These are phyloP conservation scores for Kuraishia ogatae DNA, from an alignment of 805 yeast genomes.

Conservation along the genomic window DNA sequence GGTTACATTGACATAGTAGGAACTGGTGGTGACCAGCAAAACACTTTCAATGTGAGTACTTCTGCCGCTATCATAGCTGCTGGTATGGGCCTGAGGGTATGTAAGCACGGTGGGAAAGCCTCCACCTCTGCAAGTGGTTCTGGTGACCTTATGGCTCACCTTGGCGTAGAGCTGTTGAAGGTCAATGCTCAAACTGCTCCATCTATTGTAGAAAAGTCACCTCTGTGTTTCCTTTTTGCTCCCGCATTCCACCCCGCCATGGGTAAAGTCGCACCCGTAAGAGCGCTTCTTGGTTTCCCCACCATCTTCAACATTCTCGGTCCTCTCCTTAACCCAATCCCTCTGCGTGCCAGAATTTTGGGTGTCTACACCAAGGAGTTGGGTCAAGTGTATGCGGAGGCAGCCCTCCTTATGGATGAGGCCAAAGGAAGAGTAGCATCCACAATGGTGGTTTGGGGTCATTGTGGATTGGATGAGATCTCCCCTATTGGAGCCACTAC, in stretches of 20 bases:
- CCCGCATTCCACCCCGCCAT: conserved; percentile 92
- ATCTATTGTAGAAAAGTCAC: conserved; percentile 36
- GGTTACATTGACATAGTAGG: conserved; percentile 89
- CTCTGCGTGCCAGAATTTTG: conserved; percentile 66
- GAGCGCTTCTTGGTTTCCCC: conserved; percentile 78
- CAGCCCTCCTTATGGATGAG: conserved; percentile 57
- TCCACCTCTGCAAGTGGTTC: conserved; percentile 90
- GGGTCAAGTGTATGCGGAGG: conserved; percentile 80
- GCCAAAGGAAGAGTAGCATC: conserved; percentile 30
- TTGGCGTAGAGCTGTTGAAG: conserved; percentile 77
- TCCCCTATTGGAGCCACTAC: conserved; percentile 80
- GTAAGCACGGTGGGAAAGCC: conserved; percentile 98
- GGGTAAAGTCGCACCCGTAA: conserved; percentile 72
- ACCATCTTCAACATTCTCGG: conserved; percentile 93
- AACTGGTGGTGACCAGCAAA: conserved; percentile 98
- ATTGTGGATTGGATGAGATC: conserved; percentile 86
- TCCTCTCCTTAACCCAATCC: conserved; percentile 89
- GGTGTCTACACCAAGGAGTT: conserved; percentile 81
- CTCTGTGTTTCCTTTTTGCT: conserved; percentile 73
- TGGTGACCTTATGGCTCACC: conserved; percentile 71
- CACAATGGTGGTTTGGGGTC: conserved; percentile 91
- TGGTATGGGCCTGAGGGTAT: conserved; percentile 73
- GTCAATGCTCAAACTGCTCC: conserved; percentile 61
- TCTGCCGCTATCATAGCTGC: conserved; percentile 92
- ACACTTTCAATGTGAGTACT: conserved; percentile 94